Evolutionary conservation across 1,139 yeast species (phyloP), one percentile per base, ranked within the genome.

Genomic region (Pichia sp.): DNA sequence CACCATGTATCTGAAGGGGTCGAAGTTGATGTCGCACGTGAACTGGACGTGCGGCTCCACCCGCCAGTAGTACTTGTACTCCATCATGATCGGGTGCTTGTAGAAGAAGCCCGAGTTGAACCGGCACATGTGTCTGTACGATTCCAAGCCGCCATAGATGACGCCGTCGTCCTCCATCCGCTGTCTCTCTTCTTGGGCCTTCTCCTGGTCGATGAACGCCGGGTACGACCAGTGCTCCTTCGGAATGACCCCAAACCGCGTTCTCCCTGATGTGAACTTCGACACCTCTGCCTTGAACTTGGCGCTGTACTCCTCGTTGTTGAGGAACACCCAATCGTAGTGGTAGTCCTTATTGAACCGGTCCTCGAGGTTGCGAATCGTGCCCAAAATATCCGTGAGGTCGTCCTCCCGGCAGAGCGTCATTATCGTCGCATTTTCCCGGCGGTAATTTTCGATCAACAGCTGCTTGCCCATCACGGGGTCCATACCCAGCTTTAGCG

Each of bases 81-180:
- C 76, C 45, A 73, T 67, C 70, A 85, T 69, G 49, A 81, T 67
- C 45, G 77, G 79, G 62, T 83, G 79, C 57, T 76, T 73, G 71
- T 77, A 84, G 67, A 84, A 84, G 64, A 84, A 83, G 1, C 90
- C 90, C 12, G 84, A 75, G 67, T 83, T 85, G 67, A 79, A 86
- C 54, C 92, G 75, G 65, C 92, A 86, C 92, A 86, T 86, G 69
- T 85, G 90, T 62, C 92, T 76, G 65, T 87, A 87, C 49, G 84
- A 76, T 64, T 80, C 87, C 17, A 78, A 72, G 42, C 75, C 85
- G 7, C 85, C 91, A 68, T 85, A 86, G 46, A 80, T 79, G 57
- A 84, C 73, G n/a, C 75, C 73, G 40, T 73, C 71, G 12, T 70
- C 73, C 50, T 76, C 73, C 82, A 83, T 75, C 52, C 73, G 70